Percentiles rank a stretch among this genome's conserved stretches.
phyloP scores from a whole-genome alignment of 106 monocot species.

The Dendrobium officinale region DNA sequence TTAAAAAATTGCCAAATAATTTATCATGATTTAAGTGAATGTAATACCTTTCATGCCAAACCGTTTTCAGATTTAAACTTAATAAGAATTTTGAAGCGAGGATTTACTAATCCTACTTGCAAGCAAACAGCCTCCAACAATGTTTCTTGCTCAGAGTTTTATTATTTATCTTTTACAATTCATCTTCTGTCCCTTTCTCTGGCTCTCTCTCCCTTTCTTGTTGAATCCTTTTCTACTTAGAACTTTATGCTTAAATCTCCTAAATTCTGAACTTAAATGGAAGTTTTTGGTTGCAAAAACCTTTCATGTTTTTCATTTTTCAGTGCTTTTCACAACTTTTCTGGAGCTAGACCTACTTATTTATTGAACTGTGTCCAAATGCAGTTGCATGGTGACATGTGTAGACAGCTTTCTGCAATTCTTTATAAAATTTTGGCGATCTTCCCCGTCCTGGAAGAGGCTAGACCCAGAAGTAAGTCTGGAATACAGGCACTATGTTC shows the following conservation, averaged over 20 bases:
- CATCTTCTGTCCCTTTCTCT: background rate
- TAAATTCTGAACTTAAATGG: background rate
- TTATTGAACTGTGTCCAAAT: constrained; percentile 4
- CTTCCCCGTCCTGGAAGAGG: constrained; percentile 61
- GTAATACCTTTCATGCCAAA: too few species aligned
- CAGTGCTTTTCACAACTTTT: background rate
- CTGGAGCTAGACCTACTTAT: background rate
- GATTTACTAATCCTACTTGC: too few species aligned
- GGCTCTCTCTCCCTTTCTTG: background rate
- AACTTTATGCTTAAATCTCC: background rate
- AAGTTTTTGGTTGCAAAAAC: background rate
- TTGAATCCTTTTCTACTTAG: background rate
- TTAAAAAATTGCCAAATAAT: too few species aligned
- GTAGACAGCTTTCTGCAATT: constrained; percentile 43
- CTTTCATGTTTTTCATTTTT: background rate
- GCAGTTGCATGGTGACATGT: constrained; percentile 82
- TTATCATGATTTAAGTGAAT: too few species aligned
- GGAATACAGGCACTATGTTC: constrained; percentile 74
- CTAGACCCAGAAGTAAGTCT: constrained; percentile 73
- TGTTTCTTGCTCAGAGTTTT: background rate
- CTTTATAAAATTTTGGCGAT: constrained; percentile 54
- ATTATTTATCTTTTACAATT: background rate
- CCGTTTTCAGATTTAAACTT: too few species aligned
- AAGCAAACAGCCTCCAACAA: background rate
- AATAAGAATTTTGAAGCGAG: too few species aligned